A percentile compares a stretch with the other conserved stretches of the same genome.
These are phyloP conservation scores for Phanerochaete carnosa DNA, from an alignment of 768 basidiomycete genomes.

Conservation along the genomic window DNA sequence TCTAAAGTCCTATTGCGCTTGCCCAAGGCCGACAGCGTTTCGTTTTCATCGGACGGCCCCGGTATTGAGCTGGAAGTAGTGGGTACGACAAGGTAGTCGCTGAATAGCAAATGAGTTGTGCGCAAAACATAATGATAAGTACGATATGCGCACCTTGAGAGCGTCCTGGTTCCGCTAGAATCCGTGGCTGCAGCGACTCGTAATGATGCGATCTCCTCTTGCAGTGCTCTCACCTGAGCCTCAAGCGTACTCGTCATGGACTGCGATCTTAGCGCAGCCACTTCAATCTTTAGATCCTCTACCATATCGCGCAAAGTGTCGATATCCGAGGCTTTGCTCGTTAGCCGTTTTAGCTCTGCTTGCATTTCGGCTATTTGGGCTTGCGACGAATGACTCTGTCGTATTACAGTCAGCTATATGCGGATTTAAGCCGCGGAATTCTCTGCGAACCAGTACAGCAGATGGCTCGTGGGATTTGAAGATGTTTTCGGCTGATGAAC, in stretches of 20 bases:
- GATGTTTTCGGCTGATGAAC: not conserved
- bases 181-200: not conserved
- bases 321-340: slow-evolving; percentile 32
- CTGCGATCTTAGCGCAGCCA: slow-evolving; percentile 27
- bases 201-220: not conserved
- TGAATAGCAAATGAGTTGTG: no score
- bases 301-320: slow-evolving; percentile 36
- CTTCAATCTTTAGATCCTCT: slow-evolving; percentile 32
- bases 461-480: not conserved
- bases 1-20: slow-evolving; percentile 58
- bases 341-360: slow-evolving; percentile 41
- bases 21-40: slow-evolving; percentile 49
- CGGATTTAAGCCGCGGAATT: not conserved
- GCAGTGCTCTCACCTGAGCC: not conserved
- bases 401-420: not conserved
- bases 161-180: not conserved
- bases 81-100: not conserved
- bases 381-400: slow-evolving; percentile 39
- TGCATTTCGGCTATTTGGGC: slow-evolving; percentile 46
- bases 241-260: slow-evolving; percentile 14
- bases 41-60: not conserved
- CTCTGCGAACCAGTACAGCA: not conserved
- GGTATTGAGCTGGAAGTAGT: not conserved
- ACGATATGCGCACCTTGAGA: not conserved
- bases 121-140: no score